Base-by-base conservation (phyloP, 2,329 filamentous ascomycete genomes). In the Fusarium foetens region DNA sequence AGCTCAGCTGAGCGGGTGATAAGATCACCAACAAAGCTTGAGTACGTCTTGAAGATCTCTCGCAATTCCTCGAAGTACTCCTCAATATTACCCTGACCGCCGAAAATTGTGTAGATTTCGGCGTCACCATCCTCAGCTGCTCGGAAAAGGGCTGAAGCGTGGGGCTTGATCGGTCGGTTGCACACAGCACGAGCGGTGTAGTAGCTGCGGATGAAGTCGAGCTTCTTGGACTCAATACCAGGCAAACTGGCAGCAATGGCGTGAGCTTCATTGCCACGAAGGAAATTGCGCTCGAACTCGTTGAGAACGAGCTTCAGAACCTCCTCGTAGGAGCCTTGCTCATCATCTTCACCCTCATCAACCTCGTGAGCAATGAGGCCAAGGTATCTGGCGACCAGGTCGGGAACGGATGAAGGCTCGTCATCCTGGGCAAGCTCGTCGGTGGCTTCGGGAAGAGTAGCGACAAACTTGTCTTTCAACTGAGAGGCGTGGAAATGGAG, bases 61-160 rank as follows among this genome's bases (percentile, higher is more conserved):
- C 96, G 91, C 70, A 99, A 89, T 85, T 99, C 96, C 76, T 99
- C 95, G 79, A 99, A 99, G 84, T 99, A 99, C 84, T 99, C 97
- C 83, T 99, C 95, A 72, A 99, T 98, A 83, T 99, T 99, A 77
- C 96, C 96, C 82, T 99, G 96, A 11, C 96, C 96, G 67, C 96
- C 96, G 75, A 98, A 97, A 70, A 99, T 94, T 73, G 92, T 95
- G 85, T 97, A 99, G 67, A 99, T 89, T 76, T 90, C 92, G 60
- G 95, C 95, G 62, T 91, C 91, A 70, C 90, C 92, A 71, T 98
- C 95, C 51, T 93, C 91, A 14, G 94, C 94, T 55, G 96, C 95
- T 75, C 96, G 90, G 79, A 98, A 90, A 51, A 99, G 88, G 39
- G 96, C 97, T 43, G 97, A 98, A 80, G 97, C 93, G 81, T 99